These are phyloP conservation scores for Aphanomyces stellatus DNA, from an alignment of 352 stramenopile genomes.

Conservation along the genomic window DNA sequence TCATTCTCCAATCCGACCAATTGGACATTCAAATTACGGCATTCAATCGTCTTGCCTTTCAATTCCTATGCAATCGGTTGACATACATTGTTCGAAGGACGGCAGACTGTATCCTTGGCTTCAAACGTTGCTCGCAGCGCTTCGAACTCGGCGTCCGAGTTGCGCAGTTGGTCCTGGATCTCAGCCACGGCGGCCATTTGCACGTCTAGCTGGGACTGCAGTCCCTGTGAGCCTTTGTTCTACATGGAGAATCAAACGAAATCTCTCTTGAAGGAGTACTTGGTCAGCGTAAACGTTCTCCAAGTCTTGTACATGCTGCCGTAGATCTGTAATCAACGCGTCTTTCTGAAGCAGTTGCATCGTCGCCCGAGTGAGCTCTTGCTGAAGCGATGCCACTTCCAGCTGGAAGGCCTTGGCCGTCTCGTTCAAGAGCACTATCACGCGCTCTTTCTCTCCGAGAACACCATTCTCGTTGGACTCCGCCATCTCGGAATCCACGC, in stretches of 20 bases:
- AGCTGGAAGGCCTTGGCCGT: conserved; percentile 15
- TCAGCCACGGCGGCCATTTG: conserved; percentile 26
- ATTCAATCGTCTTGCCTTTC: background rate
- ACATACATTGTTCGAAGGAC: background rate
- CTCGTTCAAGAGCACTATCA: conserved; percentile 20
- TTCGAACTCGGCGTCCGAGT: conserved; percentile 59
- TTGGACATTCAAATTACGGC: background rate
- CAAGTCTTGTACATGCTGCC: background rate
- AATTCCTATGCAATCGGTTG: background rate
- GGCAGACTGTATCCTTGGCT: conserved; percentile 28
- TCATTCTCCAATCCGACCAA: background rate
- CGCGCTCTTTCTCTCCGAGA: conserved; percentile 6
- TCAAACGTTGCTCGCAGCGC: conserved; percentile 49
- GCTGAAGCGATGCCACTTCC: conserved; percentile 8
- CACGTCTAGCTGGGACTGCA: background rate
- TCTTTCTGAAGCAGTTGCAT: background rate
- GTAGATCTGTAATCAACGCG: conserved; percentile 1
- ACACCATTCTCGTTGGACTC: background rate
- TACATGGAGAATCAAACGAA: too few species aligned
- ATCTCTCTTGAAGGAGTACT: background rate
- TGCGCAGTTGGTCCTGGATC: conserved; percentile 38
- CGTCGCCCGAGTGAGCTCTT: background rate
- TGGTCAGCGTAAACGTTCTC: background rate
- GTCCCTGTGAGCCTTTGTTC: background rate
- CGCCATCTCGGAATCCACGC: too few species aligned